These are phyloP conservation scores for Cladorrhinum sp. DNA, from an alignment of 2,329 filamentous ascomycete species.

Conservation along the genomic window DNA sequence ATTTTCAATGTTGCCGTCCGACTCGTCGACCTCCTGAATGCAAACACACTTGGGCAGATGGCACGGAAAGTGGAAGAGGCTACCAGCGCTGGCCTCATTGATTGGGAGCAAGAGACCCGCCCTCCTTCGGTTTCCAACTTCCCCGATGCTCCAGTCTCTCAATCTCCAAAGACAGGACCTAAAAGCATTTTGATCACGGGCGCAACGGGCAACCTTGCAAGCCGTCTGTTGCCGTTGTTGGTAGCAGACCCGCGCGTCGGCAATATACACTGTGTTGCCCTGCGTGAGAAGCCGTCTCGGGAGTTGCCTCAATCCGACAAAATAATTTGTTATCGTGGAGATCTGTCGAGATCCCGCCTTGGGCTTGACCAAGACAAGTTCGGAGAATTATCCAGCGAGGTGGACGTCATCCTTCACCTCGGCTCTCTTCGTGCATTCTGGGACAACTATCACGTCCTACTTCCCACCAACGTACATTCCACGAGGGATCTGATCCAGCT, in stretches of 20 bases:
- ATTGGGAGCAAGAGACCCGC: not conserved
- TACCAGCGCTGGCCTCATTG: not conserved
- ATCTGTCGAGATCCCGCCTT: not conserved
- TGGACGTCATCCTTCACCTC: slow-evolving; percentile 6
- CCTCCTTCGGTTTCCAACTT: not conserved
- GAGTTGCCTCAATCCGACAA: not conserved
- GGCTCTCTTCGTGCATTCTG: slow-evolving; percentile 9
- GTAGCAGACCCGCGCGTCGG: not conserved
- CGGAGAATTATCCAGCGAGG: not conserved
- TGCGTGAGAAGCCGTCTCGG: not conserved
- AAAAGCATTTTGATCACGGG: not conserved
- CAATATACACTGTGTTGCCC: not conserved
- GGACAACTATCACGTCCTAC: slow-evolving; percentile 6
- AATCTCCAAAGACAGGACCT: not conserved
- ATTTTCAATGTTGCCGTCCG: not conserved
- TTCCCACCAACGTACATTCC: slow-evolving; percentile 4
- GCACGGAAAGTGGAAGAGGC: not conserved
- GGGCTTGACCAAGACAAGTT: not conserved
- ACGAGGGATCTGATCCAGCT: slow-evolving; percentile 4
- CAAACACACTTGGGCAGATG: not conserved
- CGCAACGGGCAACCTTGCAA: not conserved
- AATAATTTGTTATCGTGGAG: not conserved
- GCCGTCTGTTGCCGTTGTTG: not conserved
- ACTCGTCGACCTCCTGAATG: not conserved
- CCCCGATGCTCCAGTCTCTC: not conserved